These are phyloP conservation scores for Tetrapisispora taiwanensis DNA, from an alignment of 805 yeast genomes.

Conservation along the genomic window DNA sequence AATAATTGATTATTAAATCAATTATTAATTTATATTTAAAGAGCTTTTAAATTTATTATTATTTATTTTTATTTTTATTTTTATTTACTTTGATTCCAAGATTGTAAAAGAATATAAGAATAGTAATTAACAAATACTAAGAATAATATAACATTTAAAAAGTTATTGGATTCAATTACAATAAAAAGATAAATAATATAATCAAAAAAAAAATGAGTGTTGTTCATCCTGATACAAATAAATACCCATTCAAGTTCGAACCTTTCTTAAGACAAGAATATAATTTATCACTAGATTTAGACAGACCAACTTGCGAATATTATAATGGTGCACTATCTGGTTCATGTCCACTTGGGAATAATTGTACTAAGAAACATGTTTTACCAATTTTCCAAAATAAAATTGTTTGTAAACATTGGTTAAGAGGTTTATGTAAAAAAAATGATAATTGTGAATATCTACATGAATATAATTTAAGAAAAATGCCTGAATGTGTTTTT, in stretches of 20 bases:
- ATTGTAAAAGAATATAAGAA: too few relatives aligned
- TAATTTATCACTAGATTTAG: slow-evolving; percentile 77
- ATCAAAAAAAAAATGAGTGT: slow-evolving; percentile 23
- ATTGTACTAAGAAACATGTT: slow-evolving; percentile 81
- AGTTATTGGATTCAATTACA: too few relatives aligned
- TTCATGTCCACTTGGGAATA: slow-evolving; percentile 76
- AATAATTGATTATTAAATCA: too few relatives aligned
- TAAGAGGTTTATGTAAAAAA: slow-evolving; percentile 92
- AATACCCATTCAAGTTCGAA: slow-evolving; percentile 58
- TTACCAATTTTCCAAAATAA: slow-evolving; percentile 55
- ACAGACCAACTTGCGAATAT: slow-evolving; percentile 76
- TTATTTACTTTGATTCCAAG: too few relatives aligned
- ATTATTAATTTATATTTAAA: too few relatives aligned
- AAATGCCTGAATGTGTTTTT: slow-evolving; percentile 94
- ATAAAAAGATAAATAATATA: too few relatives aligned
- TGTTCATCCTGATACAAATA: slow-evolving; percentile 32
- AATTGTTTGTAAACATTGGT: slow-evolving; percentile 97
- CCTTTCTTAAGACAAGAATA: slow-evolving; percentile 72
- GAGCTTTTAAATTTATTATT: too few relatives aligned
- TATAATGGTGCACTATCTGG: slow-evolving; percentile 29
- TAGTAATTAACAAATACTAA: too few relatives aligned
- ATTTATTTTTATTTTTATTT: too few relatives aligned
- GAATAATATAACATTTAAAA: too few relatives aligned
- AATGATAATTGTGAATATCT: slow-evolving; percentile 93
- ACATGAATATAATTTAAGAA: slow-evolving; percentile 87